Base-by-base conservation (phyloP, 2,329 filamentous ascomycete genomes). In the Clonostachys rhizophaga region DNA sequence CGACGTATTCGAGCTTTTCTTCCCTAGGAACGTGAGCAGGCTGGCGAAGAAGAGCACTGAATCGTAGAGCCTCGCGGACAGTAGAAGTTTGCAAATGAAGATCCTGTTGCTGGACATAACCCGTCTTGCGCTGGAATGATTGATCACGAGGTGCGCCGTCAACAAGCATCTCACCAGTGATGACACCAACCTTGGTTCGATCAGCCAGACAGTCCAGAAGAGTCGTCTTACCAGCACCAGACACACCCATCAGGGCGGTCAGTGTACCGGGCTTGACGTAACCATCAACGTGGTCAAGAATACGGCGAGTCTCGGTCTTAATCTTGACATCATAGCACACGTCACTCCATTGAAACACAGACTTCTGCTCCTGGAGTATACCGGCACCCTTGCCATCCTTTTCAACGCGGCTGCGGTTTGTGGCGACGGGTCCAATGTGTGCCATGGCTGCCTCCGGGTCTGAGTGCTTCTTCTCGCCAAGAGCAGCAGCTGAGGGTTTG, bases 181-280 rank as follows among this genome's bases (percentile, higher is more conserved):
- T 51, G 10, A 51, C 49, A 40, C 49, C 49, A n/a, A 40, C 34
- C 40, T 48, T 49, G 37, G 47, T 48, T 44, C 49, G 49, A 37
- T 51, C 49, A 35, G 49, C 49, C 33, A 51, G 34, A 40, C 46
- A 48, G 36, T 51, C 49, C 9, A 51, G 47, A 24, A 51, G 49
- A 5, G 49, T 51, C 20, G 49, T 51, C 44, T 51, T 51, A 14
- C 49, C 49, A 34, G 49, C 49, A 40, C 49, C 49, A 41, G 49
- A 51, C 9, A 51, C 49, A 68, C 87, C 87, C 89, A 95, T 95
- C 2, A 94, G 74, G 42, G 88, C 89, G 6, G 89, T 95, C 50
- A 94, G 68, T 14, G 88, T 94, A 42, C 90, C 90, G 1, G 91
- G 90, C 64, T 92, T 91, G 52, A 95, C 89, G 87, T 88, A 95